These are phyloP conservation scores for Phytophthora ohioensis DNA, from an alignment of 352 stramenopile species.

Conservation along the genomic window DNA sequence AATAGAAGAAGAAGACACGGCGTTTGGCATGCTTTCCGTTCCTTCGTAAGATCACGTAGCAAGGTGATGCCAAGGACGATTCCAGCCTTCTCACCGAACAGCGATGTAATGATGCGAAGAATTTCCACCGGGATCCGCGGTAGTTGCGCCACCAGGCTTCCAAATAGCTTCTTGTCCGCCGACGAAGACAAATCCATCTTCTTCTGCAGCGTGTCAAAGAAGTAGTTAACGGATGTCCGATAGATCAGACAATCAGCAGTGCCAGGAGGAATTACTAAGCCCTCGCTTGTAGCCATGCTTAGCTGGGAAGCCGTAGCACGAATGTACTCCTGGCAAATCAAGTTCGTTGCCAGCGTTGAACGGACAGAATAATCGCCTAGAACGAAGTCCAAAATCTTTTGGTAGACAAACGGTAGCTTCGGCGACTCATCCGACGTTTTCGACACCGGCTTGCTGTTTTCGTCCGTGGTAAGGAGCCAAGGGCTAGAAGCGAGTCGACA, in stretches of 20 bases:
- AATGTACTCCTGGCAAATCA: constrained; percentile 75
- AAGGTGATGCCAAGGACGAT: constrained; percentile 79
- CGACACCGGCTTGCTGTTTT: constrained; percentile 39
- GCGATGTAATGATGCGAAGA: constrained; percentile 51
- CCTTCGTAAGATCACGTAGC: constrained; percentile 73
- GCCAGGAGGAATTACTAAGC: neutral
- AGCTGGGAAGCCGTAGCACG: constrained; percentile 48
- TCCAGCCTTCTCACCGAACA: constrained; percentile 67
- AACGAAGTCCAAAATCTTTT: constrained; percentile 78
- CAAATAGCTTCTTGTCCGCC: constrained; percentile 79
- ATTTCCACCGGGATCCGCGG: constrained; percentile 69
- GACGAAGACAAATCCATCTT: constrained; percentile 67
- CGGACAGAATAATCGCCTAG: constrained; percentile 62
- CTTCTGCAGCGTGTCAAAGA: constrained; percentile 51
- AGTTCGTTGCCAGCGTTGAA: constrained; percentile 55
- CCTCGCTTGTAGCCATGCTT: neutral
- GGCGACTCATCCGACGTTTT: constrained; percentile 16
- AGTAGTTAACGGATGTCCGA: constrained; percentile 54
- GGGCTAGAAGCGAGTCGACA: constrained; percentile 72
- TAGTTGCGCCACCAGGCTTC: constrained; percentile 58
- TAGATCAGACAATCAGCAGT: constrained; percentile 49
- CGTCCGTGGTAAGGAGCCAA: constrained; percentile 65
- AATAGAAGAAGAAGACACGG: constrained; percentile 71
- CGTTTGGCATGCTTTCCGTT: constrained; percentile 62
- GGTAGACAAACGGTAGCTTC: constrained; percentile 66